Evolutionary conservation across 179 eudicot species (phyloP), one percentile per base, ranked within the genome.

Genomic region (Corrigiola litoralis): DNA sequence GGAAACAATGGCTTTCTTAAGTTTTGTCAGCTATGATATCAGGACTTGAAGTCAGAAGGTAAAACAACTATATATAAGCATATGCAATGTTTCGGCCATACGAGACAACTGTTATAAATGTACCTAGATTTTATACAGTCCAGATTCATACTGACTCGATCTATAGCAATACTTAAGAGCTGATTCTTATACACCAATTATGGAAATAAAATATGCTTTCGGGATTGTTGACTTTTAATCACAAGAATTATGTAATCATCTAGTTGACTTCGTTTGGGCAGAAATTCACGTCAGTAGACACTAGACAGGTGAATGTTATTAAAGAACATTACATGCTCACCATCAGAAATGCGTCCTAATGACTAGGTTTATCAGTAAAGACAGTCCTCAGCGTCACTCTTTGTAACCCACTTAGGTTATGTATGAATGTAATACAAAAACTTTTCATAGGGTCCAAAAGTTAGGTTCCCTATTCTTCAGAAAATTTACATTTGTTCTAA

Each of bases 191-290:
- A 21, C 23, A 23, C 27, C 27, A 14, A 44, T 50, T 7, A 51
- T 37, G 46, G 28, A 6, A 4, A 28, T 52, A 52, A 38, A 65
- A 50, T 65, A 65, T 27, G 23, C 4, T 38, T 25, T 18, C 34
- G 50, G 42, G 3, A 33, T 32, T 18, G 67, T 70, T 69, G 73
- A 69, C 61, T 61, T 69, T 60, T 5, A 4, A 52, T 53, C 37
- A n/a, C 38, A n/a, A n/a, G n/a, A 38, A 32, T 21, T 14, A 33
- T 28, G 67, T 46, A n/a, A 47, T n/a, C n/a, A n/a, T 70, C 11
- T 31, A 16, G 63, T 61, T 70, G 67, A 61, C 66, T 32, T 36
- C 14, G 41, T 31, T 36, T 57, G 9, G 32, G 34, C 32, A 28
- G n/a, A 48, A 14, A 14, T 45, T 18, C 32, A 47, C 50, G 58